Evolutionary conservation across 495 filamentous ascomycete genomes (phyloP), one percentile per base, ranked within the genome.

Genomic region (Trichoderma virens): DNA sequence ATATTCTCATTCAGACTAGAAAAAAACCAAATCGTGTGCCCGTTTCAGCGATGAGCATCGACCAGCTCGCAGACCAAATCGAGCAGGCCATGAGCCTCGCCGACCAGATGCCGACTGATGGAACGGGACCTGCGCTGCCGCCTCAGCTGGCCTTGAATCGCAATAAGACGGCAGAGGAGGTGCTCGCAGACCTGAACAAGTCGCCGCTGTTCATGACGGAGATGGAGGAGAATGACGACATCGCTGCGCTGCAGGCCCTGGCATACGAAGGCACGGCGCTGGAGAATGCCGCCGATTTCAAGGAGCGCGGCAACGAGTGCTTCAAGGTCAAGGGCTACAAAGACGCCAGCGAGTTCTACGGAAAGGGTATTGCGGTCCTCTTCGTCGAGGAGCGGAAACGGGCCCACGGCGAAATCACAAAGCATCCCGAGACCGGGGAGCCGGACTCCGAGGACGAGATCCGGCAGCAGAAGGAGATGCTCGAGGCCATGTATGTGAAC

Each of bases 171-270:
- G 79, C 84, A 1, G 87, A 90, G 41, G 89, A 95, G 66, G 78
- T 94, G 14, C 72, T 89, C 27, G 79, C 82, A 28, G 87, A 92
- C 67, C 79, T 97, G 74, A 92, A 92, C 71, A 84, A 86, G 68
- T 86, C 85, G 14, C 94, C 95, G 6, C 80, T 98, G 32, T 98
- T 98, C 79, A 98, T 98, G 94, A 97, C 90, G 6, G 83, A 88
- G 66, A 83, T 97, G 13, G 89, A 91, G 66, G 88, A 93, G 66
- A 97, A 96, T 71, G 72, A 86, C 54, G 85, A 88, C 65, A 79
- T 97, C 8, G 91, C 96, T 69, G 94, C 95, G 0, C 75, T 98
- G 35, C 87, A 88, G 67, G 95, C 95, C 2, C 78, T 98, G 14
- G 90, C 91, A 35, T 97, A 96, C 69, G 94, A 98, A 73, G 95